Base-by-base conservation (phyloP, 139 green algal genomes). In the Chlorella vulgaris region DNA sequence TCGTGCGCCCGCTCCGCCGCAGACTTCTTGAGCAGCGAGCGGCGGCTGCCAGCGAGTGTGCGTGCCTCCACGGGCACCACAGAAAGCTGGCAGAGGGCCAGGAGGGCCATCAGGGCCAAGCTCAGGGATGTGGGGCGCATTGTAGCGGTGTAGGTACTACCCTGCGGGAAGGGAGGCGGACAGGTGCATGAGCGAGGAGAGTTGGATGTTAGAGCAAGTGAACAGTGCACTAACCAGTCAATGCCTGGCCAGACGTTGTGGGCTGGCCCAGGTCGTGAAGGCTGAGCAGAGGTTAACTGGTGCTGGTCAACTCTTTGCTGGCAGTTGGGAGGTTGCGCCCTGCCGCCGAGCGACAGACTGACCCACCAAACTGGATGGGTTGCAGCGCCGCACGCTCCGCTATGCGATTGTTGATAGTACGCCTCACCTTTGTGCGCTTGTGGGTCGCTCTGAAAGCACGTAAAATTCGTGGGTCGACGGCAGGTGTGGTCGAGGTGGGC, bases 11-110 rank as follows among this genome's bases (percentile, higher is more conserved):
- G 26, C 26, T 42, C 43, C 0, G 10, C 18, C 24, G 6, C 5
- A 19, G 66, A 33, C 15, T 31, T 13, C 29, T 15, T 62, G 42
- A 18, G 24, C 69, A 18, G n/a, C n/a, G 36, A 22, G 40, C 36
- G 21, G 40, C 26, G 39, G n/a, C 24, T n/a, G n/a, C n/a, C n/a
- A n/a, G n/a, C n/a, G n/a, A n/a, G n/a, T n/a, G n/a, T n/a, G n/a
- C n/a, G n/a, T n/a, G n/a, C 68, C 36, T 26, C 39, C 26, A 29
- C 68, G 24, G 42, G 36, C 36, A 53, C 28, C 24, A n/a, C 42
- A 7, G 69, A 28, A n/a, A 75, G 40, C 26, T 55, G 38, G 38
- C 22, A 60, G 28, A 75, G 68, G 22, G 68, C 68, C 68, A 75
- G 68, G 28, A 75, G 39, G 68, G 26, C 68, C 4, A 75, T 5